phyloP scores from a whole-genome alignment of 495 filamentous ascomycete species.

The Amniculicola lignicola region DNA sequence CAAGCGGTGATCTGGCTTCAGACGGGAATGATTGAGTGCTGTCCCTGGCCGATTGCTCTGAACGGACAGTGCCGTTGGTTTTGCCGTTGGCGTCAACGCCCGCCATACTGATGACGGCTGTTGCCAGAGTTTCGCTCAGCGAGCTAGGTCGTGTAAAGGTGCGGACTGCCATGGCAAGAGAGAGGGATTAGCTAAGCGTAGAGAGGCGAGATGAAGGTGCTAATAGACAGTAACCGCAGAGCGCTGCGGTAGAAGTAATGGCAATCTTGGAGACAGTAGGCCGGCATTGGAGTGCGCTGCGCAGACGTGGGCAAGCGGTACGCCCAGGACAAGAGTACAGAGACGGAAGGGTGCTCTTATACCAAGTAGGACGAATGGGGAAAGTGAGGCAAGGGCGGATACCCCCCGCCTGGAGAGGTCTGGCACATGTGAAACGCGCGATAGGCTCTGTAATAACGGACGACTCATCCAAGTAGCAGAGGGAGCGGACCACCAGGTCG shows the following conservation, averaged over 20 bases:
- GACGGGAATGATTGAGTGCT: slow-evolving; percentile 44
- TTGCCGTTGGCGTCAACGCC: slow-evolving; percentile 21
- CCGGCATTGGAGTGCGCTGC: slow-evolving; percentile 58
- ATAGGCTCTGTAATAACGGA: slow-evolving; percentile 31
- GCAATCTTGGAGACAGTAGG: slow-evolving; percentile 80
- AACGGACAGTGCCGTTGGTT: slow-evolving; percentile 32
- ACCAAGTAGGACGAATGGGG: slow-evolving; percentile 35
- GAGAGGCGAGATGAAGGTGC: slow-evolving; percentile 68
- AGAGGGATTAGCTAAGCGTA: slow-evolving; percentile 56
- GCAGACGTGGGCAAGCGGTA: slow-evolving; percentile 16
- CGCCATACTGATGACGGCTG: slow-evolving; percentile 30
- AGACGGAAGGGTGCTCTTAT: slow-evolving; percentile 27
- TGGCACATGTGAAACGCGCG: slow-evolving; percentile 32
- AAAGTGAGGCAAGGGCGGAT: slow-evolving; percentile 18
- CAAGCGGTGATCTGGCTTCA: slow-evolving; percentile 46
- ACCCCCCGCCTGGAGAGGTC: slow-evolving; percentile 9
- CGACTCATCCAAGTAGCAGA: slow-evolving; percentile 23
- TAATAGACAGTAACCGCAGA: slow-evolving; percentile 74
- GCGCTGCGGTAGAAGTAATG: slow-evolving; percentile 91
- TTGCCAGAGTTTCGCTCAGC: slow-evolving; percentile 60
- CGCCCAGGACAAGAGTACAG: slow-evolving; percentile 7
- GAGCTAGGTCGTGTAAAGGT: slow-evolving; percentile 64
- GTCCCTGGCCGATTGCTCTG: slow-evolving; percentile 43
- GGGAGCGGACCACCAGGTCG: slow-evolving; percentile 26
- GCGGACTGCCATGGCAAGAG: slow-evolving; percentile 43